A percentile compares a stretch with the other conserved stretches of the same genome.
Evolutionary conservation across 148 eudicot species (phyloP).

Genomic region (Salicornia ramosissima): DNA sequence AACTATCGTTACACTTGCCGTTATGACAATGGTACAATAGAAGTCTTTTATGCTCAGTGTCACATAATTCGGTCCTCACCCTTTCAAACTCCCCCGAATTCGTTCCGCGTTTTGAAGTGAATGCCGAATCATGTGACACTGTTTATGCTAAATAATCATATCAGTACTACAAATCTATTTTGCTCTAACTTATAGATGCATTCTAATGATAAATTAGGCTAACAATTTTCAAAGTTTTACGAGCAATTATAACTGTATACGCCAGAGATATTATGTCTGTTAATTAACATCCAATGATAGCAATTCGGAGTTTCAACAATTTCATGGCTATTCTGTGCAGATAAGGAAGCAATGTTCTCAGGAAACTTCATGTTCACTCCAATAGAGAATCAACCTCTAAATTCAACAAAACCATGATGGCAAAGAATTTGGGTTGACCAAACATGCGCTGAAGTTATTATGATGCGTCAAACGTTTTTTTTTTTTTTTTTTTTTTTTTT

Average conservation of each 20-base stretch:
- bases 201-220: neutral
- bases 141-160: no score
- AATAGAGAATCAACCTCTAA: slow-evolving; percentile 17
- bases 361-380: slow-evolving; percentile 46
- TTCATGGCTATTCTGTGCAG: slow-evolving; percentile 22
- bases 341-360: slow-evolving; percentile 40
- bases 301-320: neutral
- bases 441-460: slow-evolving; percentile 12
- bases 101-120: no score
- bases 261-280: neutral
- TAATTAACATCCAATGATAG: neutral
- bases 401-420: slow-evolving; percentile 13
- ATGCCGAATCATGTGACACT: no score
- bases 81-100: no score
- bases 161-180: neutral
- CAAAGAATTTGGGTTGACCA: slow-evolving; percentile 9
- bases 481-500: no score
- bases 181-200: neutral
- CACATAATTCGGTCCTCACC: no score
- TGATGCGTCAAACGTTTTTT: neutral
- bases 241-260: no score
- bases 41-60: no score
- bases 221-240: no score
- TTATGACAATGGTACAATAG: no score
- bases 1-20: no score